Percentiles rank a stretch among this genome's conserved stretches.
These are phyloP conservation scores for Handroanthus guayacan DNA, from an alignment of 257 asterid genomes.

Conservation along the genomic window DNA sequence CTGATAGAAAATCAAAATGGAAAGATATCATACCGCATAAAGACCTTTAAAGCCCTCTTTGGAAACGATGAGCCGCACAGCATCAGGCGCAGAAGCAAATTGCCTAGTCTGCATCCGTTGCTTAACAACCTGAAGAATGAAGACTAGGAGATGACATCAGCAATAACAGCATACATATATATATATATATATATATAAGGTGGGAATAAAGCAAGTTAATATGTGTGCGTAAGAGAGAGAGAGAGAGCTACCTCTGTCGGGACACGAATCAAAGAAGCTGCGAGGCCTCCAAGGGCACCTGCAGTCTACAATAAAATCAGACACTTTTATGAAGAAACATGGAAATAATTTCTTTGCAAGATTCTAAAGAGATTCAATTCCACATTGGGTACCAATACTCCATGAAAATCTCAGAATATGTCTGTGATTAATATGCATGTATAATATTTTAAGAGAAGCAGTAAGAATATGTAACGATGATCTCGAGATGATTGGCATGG, in stretches of 20 bases:
- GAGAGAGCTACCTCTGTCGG: slow-evolving; percentile 81
- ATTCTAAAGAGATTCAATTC: slow-evolving; percentile 25
- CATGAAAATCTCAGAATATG: slow-evolving; percentile 1
- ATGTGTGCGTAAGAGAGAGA: slow-evolving; percentile 15
- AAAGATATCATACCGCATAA: slow-evolving; percentile 72
- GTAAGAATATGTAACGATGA: background rate
- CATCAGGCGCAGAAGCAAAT: slow-evolving; percentile 90
- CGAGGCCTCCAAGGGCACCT: slow-evolving; percentile 96
- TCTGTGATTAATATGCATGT: background rate
- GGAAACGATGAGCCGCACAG: slow-evolving; percentile 80
- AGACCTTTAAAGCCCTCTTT: slow-evolving; percentile 93
- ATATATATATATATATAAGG: background rate
- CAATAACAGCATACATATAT: slow-evolving; percentile 27
- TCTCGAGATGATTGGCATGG: background rate
- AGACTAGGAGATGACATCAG: slow-evolving; percentile 40
- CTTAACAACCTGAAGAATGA: slow-evolving; percentile 84
- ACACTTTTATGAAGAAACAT: slow-evolving; percentile 23
- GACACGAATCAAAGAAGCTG: slow-evolving; percentile 94
- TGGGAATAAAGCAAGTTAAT: slow-evolving; percentile 27
- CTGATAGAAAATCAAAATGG: background rate
- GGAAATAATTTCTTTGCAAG: slow-evolving; percentile 1
- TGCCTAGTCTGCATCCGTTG: slow-evolving; percentile 96
- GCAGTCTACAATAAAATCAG: slow-evolving; percentile 65
- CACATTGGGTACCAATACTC: background rate
- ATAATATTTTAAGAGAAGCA: background rate